Conservation (phyloP, 2,329 filamentous ascomycete genomes). For the Diaporthe citri region DNA sequence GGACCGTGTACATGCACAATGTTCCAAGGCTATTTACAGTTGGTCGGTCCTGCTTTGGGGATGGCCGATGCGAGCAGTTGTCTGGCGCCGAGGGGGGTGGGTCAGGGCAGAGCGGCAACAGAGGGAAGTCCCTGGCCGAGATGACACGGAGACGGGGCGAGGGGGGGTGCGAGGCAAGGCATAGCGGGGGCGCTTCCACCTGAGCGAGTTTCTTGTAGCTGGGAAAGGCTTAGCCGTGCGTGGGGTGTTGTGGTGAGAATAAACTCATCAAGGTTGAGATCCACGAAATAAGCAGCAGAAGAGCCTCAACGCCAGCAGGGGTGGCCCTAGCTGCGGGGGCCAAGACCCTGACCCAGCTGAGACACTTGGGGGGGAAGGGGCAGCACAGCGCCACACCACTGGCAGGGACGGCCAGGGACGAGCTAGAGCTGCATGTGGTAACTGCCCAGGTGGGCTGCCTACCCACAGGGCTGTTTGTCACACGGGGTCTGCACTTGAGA, state of each 20-base stretch:
- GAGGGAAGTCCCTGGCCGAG: slow-evolving; percentile 16
- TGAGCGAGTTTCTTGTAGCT: slow-evolving; percentile 13
- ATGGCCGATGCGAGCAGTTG: slow-evolving; percentile 5
- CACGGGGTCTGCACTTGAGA: slow-evolving; percentile 22
- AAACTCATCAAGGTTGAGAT: slow-evolving; percentile 24
- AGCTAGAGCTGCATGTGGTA: slow-evolving; percentile 5
- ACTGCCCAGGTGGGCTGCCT: background rate
- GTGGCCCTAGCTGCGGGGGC: background rate
- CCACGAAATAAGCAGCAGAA: slow-evolving; percentile 29
- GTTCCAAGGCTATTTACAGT: background rate
- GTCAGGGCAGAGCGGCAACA: background rate
- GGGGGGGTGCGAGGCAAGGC: background rate
- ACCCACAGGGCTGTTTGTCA: background rate
- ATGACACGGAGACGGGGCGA: slow-evolving; percentile 8
- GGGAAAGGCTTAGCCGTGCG: background rate
- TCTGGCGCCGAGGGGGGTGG: background rate
- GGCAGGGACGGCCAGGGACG: background rate
- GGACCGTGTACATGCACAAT: background rate
- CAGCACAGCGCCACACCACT: background rate
- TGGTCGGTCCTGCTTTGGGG: background rate
- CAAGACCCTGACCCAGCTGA: slow-evolving; percentile 12
- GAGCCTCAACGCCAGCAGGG: slow-evolving; percentile 30
- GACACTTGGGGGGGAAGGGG: slow-evolving; percentile 18
- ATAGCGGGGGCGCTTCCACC: background rate
- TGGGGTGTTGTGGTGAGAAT: slow-evolving; percentile 23